Conservation (phyloP, 2,329 filamentous ascomycete genomes). For the Phialophora macrospora region DNA sequence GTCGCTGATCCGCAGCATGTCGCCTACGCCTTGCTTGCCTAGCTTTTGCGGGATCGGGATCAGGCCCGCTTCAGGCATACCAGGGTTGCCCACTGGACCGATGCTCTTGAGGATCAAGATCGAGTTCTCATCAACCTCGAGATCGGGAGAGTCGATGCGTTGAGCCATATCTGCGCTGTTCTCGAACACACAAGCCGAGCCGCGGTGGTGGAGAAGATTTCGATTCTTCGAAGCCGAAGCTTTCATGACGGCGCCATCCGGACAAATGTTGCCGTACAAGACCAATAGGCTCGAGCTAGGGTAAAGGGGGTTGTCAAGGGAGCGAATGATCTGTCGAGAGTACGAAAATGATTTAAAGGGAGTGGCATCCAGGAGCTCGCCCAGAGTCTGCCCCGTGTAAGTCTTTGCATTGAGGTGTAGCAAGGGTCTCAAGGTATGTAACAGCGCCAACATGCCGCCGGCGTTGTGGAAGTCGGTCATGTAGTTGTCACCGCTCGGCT, state of each 20-base stretch:
- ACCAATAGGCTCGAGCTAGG: slow-evolving; percentile 53
- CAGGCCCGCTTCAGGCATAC: slow-evolving; percentile 59
- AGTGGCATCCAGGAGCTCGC: slow-evolving; percentile 51
- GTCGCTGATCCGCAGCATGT: slow-evolving; percentile 61
- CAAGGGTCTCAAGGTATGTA: slow-evolving; percentile 54
- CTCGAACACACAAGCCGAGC: slow-evolving; percentile 56
- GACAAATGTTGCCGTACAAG: slow-evolving; percentile 55
- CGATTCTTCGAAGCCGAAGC: slow-evolving; percentile 57
- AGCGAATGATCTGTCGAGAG: slow-evolving; percentile 51
- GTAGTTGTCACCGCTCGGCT: slow-evolving; percentile 59
- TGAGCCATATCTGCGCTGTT: slow-evolving; percentile 53
- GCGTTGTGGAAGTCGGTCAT: slow-evolving; percentile 62
- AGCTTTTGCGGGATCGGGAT: slow-evolving; percentile 59
- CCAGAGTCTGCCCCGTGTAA: slow-evolving; percentile 55
- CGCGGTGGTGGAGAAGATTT: slow-evolving; percentile 51
- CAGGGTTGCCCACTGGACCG: slow-evolving; percentile 58
- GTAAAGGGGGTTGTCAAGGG: slow-evolving; percentile 53
- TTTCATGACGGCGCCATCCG: slow-evolving; percentile 57
- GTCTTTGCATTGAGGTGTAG: slow-evolving; percentile 54
- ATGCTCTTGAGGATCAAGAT: slow-evolving; percentile 57
- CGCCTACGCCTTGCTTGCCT: slow-evolving; percentile 52
- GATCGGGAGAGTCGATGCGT: slow-evolving; percentile 53
- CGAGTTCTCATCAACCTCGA: slow-evolving; percentile 52
- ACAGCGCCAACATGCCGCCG: slow-evolving; percentile 56
- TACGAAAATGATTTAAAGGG: slow-evolving; percentile 51